Conservation (phyloP, 805 yeast species). For the Zygosaccharomyces siamensis region DNA sequence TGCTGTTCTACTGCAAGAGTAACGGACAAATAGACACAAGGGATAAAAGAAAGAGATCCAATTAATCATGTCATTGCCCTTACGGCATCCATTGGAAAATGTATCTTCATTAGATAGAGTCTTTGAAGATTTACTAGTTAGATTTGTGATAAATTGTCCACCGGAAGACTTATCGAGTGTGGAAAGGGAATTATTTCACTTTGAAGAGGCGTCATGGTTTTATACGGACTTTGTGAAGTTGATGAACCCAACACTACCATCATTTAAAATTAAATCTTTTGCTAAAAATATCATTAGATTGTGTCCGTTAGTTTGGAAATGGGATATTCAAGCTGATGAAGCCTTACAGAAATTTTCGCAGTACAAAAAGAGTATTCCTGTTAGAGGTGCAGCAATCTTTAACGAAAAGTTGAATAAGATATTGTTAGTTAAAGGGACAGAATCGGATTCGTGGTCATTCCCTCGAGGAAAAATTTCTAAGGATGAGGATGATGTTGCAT, state of each 20-base stretch:
- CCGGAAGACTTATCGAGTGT: conserved; percentile 70
- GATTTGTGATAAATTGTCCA: conserved; percentile 90
- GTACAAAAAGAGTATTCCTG: conserved; percentile 89
- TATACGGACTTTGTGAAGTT: conserved; percentile 78
- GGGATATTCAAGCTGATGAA: conserved; percentile 70
- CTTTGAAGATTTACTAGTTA: conserved; percentile 78
- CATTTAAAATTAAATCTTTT: conserved; percentile 71
- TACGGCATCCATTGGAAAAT: conserved; percentile 51
- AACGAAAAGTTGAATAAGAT: conserved; percentile 65
- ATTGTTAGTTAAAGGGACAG: conserved; percentile 78
- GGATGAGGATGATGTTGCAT: conserved; percentile 79
- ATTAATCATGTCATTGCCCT: conserved; percentile 51
- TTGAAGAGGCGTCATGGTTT: conserved; percentile 98
- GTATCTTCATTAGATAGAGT: conserved; percentile 62
- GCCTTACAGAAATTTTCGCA: conserved; percentile 75
- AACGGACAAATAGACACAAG: neutral
- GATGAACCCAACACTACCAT: conserved; percentile 69
- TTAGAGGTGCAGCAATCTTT: conserved; percentile 88
- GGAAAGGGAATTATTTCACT: conserved; percentile 79
- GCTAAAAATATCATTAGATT: conserved; percentile 60
- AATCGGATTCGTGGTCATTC: conserved; percentile 83
- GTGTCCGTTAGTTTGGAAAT: conserved; percentile 76
- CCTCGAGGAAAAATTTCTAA: conserved; percentile 96
- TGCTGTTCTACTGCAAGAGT: neutral
- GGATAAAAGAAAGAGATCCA: neutral